Conservation (phyloP, 345 rosid species). For the Moricandia arvensis region DNA sequence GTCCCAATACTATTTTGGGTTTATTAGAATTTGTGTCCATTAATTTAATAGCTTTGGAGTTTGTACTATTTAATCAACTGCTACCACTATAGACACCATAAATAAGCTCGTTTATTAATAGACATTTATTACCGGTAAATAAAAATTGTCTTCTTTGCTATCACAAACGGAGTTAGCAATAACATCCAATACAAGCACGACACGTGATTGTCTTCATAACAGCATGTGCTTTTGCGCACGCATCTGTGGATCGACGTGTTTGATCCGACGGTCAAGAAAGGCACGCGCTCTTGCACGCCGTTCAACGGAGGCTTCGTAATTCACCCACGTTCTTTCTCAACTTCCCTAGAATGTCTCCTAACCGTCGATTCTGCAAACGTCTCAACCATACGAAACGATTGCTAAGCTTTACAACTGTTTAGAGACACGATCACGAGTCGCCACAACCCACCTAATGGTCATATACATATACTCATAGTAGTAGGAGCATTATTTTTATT, state of each 20-base stretch:
- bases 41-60: constrained; percentile 20
- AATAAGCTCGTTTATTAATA: constrained; percentile 13
- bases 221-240: constrained; percentile 40
- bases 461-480: no score
- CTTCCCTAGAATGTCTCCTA: constrained; percentile 35
- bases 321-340: constrained; percentile 46
- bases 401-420: constrained; percentile 16
- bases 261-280: constrained; percentile 48
- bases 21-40: no score
- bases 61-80: constrained; percentile 15
- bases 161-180: constrained; percentile 23
- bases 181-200: constrained; percentile 26
- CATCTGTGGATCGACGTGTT: constrained; percentile 41
- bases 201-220: constrained; percentile 38
- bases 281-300: constrained; percentile 50
- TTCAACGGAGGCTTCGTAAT: constrained; percentile 51
- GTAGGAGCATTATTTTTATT: no score
- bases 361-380: constrained; percentile 34
- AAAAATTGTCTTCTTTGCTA: constrained; percentile 14
- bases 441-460: constrained; percentile 16
- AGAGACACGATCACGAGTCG: constrained; percentile 10
- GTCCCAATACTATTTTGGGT: no score
- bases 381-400: constrained; percentile 20
- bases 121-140: background rate
- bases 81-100: background rate